Percentiles rank a stretch among this genome's conserved stretches.
These are phyloP conservation scores for Orbilia brochopaga DNA, from an alignment of 2,329 filamentous ascomycete genomes.

Conservation along the genomic window DNA sequence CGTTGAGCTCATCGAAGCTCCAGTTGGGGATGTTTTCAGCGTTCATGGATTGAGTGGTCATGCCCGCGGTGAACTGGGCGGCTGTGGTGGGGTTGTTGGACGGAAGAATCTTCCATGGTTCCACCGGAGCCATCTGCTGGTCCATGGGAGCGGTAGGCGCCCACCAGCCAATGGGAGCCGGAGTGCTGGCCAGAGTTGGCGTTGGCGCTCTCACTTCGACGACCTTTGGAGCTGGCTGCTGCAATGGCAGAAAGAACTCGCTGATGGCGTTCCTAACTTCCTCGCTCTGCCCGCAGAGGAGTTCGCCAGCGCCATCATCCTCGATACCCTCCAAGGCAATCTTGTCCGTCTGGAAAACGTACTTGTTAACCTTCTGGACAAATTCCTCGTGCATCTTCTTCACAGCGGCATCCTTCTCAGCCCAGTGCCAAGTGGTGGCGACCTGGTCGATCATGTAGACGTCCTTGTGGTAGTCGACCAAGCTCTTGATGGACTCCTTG, in stretches of 20 bases:
- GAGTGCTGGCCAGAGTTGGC: conserved; percentile 77
- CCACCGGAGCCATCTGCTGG: conserved; percentile 66
- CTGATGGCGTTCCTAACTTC: conserved; percentile 89
- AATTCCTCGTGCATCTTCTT: conserved; percentile 98
- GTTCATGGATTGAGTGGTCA: conserved; percentile 51
- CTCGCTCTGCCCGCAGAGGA: conserved; percentile 87
- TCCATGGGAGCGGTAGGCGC: conserved; percentile 67
- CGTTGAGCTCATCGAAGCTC: conserved; percentile 45
- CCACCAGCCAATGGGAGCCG: conserved; percentile 78
- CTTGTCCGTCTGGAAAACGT: conserved; percentile 88
- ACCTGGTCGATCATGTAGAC: conserved; percentile 89
- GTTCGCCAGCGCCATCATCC: conserved; percentile 92
- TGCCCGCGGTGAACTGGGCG: conserved; percentile 32
- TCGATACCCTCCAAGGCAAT: conserved; percentile 92
- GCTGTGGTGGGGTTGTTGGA: conserved; percentile 64
- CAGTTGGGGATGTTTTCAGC: conserved; percentile 53
- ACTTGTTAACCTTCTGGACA: conserved; percentile 94
- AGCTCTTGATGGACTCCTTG: conserved; percentile 85
- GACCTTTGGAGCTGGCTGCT: conserved; percentile 83
- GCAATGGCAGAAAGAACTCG: conserved; percentile 82
- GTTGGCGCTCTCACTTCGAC: conserved; percentile 83
- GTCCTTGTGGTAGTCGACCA: conserved; percentile 96
- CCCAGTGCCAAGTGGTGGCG: conserved; percentile 89
- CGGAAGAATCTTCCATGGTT: conserved; percentile 87
- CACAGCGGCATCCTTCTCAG: conserved; percentile 92